Base-by-base conservation (phyloP, 1,284 basidiomycete species). In the Rhodotorula glutinis region DNA sequence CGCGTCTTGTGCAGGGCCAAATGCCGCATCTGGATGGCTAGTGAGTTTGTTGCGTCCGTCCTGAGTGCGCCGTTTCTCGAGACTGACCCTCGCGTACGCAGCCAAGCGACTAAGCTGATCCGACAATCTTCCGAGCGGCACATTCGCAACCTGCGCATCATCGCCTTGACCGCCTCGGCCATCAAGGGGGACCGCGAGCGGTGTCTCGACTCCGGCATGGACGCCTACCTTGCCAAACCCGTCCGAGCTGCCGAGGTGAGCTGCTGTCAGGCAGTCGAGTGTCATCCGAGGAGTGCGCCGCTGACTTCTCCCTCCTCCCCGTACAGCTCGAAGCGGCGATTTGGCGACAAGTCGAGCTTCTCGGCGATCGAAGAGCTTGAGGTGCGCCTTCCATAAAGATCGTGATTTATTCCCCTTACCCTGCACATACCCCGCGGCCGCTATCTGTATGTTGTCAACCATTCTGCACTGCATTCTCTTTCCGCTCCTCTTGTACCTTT, bases 111-210 rank as follows among this genome's bases (percentile, higher is more conserved):
- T 8, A 44, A 62, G 13, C 21, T 33, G 19, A 72, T 74, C 27
- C 66, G 70, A 5, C 40, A 41, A n/a, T 49, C 44, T 17, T 14
- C 51, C n/a, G 52, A 62, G 19, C 44, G 60, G 14, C 27, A 13
- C 5, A 41, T 63, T n/a, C 55, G 55, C 33, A 44, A 51, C 8
- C 57, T 70, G 13, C 70, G 61, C 29, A 71, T 75, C 61, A 63
- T 75, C 29, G 74, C 74, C 1, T 51, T 73, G 19, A 75, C 74
- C 11, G 74, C 74, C 7, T 69, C 66, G 1, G 74, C 74, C 3
- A 71, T 73, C 53, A 44, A 61, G 5, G 72, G 72, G 19, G 74
- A 75, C 63, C 57, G 59, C 25, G 72, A 75, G 43, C 61, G 69
- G 16, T 72, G 70, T 47, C 30, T 75, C 27, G 60, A 57, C 2